A percentile compares a stretch with the other conserved stretches of the same genome.
Evolutionary conservation across 306 rosid species (phyloP).

Genomic region (Sindora glabra): DNA sequence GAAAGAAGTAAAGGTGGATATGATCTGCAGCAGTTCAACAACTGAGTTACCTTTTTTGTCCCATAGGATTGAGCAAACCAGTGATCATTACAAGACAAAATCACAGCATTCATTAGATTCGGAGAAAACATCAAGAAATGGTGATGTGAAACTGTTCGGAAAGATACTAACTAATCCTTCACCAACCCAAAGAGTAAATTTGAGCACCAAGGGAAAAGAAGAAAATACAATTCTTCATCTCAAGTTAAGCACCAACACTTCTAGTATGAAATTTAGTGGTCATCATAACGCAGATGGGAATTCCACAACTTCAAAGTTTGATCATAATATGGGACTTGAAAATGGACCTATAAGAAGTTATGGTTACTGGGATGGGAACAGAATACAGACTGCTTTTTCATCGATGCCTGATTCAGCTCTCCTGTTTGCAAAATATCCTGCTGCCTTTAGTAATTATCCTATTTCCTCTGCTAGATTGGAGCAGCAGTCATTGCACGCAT

Average conservation of each 20-base stretch:
- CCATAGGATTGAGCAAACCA: constrained; percentile 25
- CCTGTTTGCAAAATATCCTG: constrained; percentile 82
- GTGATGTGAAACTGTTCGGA: constrained; percentile 91
- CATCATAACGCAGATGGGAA: constrained; percentile 42
- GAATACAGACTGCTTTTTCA: constrained; percentile 51
- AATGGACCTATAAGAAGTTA: constrained; percentile 53
- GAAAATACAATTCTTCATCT: constrained; percentile 33
- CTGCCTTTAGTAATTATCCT: constrained; percentile 62
- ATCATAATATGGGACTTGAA: constrained; percentile 42
- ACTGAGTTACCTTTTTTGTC: constrained; percentile 44
- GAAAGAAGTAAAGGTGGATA: constrained; percentile 43
- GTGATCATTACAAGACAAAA: constrained; percentile 24
- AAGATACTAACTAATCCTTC: constrained; percentile 68
- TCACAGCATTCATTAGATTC: constrained; percentile 41
- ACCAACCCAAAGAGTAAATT: constrained; percentile 32
- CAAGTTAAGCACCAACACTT: constrained; percentile 36
- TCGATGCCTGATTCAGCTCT: constrained; percentile 71
- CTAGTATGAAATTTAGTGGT: constrained; percentile 36
- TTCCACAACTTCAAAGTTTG: constrained; percentile 48
- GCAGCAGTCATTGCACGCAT: constrained; percentile 50
- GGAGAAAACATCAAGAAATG: constrained; percentile 55
- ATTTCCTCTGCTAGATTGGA: constrained; percentile 39
- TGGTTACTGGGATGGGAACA: constrained; percentile 68
- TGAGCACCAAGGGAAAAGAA: constrained; percentile 35
- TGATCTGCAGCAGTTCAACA: constrained; percentile 27